Evolutionary conservation across 257 asterid species (phyloP).

Genomic region (Mentha longifolia): DNA sequence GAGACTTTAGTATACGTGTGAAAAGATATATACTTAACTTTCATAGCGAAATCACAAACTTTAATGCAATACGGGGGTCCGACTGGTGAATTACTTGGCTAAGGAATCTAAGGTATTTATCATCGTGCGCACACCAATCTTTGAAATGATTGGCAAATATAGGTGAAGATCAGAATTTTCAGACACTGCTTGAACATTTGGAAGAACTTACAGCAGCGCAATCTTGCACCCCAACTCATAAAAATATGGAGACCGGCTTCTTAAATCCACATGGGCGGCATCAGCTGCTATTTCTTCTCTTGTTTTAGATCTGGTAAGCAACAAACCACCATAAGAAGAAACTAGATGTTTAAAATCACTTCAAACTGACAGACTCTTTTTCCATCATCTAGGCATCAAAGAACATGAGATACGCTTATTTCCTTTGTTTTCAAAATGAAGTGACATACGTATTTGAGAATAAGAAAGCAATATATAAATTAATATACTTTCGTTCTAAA

Average conservation of each 20-base stretch:
- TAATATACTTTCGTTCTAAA: neutral
- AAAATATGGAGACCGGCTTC: slow-evolving; percentile 72
- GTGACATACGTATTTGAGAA: no score
- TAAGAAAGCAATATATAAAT: neutral
- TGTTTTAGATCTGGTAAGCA: slow-evolving; percentile 66
- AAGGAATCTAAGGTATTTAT: slow-evolving; percentile 4
- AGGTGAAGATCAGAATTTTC: neutral
- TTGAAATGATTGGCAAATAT: neutral
- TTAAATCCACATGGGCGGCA: slow-evolving; percentile 97
- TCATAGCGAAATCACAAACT: neutral
- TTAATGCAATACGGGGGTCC: neutral
- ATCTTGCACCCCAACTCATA: slow-evolving; percentile 86
- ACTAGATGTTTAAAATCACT: neutral
- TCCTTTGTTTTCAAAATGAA: slow-evolving; percentile 2
- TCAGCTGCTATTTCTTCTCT: slow-evolving; percentile 96
- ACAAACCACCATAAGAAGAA: neutral
- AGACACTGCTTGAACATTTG: slow-evolving; percentile 4
- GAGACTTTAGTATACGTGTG: slow-evolving; percentile 7
- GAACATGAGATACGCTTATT: neutral
- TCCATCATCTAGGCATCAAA: neutral
- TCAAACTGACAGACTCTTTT: neutral
- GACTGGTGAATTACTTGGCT: slow-evolving; percentile 1
- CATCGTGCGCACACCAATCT: neutral
- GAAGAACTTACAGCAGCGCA: slow-evolving; percentile 73
- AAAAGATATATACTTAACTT: neutral